phyloP scores from a whole-genome alignment of 1,284 basidiomycete species.

The Ustilago crameri region DNA sequence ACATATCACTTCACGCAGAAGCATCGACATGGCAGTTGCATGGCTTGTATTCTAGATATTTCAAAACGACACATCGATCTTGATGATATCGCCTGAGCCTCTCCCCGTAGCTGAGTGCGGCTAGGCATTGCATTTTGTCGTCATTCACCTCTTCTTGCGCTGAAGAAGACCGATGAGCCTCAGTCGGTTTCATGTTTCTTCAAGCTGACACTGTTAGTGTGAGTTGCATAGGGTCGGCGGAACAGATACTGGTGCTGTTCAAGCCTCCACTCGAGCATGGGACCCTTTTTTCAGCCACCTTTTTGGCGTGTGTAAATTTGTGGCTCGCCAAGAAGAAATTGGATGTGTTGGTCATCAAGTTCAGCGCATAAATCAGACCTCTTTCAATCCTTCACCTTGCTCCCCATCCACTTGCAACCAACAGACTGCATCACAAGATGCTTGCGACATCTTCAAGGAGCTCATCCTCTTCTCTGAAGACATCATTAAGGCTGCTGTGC shows the following conservation, averaged over 20 bases:
- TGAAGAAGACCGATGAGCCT: no score
- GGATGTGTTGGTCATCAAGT: slow-evolving; percentile 17
- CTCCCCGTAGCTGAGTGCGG: background rate
- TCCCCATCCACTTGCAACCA: background rate
- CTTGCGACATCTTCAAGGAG: slow-evolving; percentile 11
- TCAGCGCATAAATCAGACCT: slow-evolving; percentile 11
- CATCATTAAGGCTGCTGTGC: background rate
- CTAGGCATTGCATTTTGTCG: background rate
- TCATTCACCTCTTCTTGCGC: no score
- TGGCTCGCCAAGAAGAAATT: background rate
- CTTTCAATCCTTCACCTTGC: background rate
- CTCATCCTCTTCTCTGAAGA: slow-evolving; percentile 2
- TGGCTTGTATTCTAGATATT: slow-evolving; percentile 2
- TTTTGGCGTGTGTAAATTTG: slow-evolving; percentile 3
- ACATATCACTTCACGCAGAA: background rate
- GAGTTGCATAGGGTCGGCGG: background rate
- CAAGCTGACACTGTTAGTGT: no score
- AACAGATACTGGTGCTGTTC: background rate
- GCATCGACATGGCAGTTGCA: background rate
- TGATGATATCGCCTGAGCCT: slow-evolving; percentile 1
- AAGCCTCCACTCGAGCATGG: background rate
- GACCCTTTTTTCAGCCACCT: slow-evolving; percentile 1
- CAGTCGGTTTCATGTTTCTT: no score
- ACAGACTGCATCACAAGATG: slow-evolving; percentile 4
- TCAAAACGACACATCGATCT: background rate